A percentile compares a stretch with the other conserved stretches of the same genome.
Conservation (phyloP, 1,284 basidiomycete genomes). For the Testicularia cyperi region DNA sequence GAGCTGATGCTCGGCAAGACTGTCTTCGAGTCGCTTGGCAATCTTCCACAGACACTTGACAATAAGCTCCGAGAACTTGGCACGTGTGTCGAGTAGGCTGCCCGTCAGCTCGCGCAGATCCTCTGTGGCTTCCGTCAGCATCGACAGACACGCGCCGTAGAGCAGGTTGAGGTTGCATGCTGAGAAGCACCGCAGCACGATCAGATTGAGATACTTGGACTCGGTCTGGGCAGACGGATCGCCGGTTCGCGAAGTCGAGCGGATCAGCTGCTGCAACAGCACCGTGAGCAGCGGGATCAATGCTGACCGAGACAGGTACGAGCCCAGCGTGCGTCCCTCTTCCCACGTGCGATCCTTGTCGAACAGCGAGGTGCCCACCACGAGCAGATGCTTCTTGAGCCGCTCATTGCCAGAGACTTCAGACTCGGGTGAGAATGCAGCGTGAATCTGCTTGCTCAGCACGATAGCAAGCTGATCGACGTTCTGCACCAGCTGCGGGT, state of each 20-base stretch:
- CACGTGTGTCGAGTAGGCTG: conserved; percentile 59
- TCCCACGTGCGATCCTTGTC: conserved; percentile 44
- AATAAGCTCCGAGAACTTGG: conserved; percentile 91
- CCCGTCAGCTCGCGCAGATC: conserved; percentile 69
- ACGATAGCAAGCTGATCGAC: conserved; percentile 66
- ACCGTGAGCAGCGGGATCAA: conserved; percentile 67
- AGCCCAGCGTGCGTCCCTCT: conserved; percentile 41
- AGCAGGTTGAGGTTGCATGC: conserved; percentile 87
- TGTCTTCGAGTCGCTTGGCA: conserved; percentile 87
- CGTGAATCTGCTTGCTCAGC: conserved; percentile 43
- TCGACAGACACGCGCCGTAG: conserved; percentile 79
- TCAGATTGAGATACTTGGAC: conserved; percentile 96
- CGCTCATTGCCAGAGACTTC: conserved; percentile 21
- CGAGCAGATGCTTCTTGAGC: conserved; percentile 52
- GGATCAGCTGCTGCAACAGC: conserved; percentile 86
- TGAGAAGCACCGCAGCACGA: conserved; percentile 87
- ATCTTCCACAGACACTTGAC: conserved; percentile 99
- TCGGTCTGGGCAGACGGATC: conserved; percentile 68
- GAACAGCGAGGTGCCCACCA: conserved; percentile 41
- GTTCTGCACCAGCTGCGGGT: conserved; percentile 38
- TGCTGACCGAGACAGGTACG: conserved; percentile 41
- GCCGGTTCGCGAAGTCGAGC: conserved; percentile 61
- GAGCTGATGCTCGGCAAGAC: conserved; percentile 76
- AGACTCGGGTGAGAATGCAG: conserved; percentile 35
- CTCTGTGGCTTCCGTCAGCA: conserved; percentile 83